Evolutionary conservation across 768 basidiomycete genomes (phyloP).

Genomic region (Lentinula edodes): DNA sequence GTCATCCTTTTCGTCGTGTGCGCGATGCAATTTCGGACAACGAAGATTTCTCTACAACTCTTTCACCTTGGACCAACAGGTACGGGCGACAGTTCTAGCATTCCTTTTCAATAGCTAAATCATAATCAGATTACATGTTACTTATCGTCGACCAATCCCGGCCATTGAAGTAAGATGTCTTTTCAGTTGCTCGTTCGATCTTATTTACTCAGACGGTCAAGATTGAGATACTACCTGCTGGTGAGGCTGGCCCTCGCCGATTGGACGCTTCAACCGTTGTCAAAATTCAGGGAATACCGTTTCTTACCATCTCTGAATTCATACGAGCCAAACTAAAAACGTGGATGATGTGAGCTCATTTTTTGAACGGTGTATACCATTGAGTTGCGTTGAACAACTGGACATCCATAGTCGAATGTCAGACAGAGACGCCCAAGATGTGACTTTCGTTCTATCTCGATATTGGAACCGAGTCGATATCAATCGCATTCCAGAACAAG

Average conservation of each 20-base stretch:
- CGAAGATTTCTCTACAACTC: slow-evolving; percentile 58
- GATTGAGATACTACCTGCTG: slow-evolving; percentile 82
- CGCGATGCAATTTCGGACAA: slow-evolving; percentile 67
- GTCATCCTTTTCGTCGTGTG: slow-evolving; percentile 75
- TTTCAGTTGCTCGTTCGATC: neutral
- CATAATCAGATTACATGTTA: slow-evolving; percentile 57
- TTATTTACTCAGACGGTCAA: slow-evolving; percentile 19
- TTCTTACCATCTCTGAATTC: slow-evolving; percentile 83
- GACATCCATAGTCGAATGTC: slow-evolving; percentile 48
- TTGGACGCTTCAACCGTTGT: slow-evolving; percentile 65
- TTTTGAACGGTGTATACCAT: slow-evolving; percentile 9
- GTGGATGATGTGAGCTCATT: slow-evolving; percentile 65
- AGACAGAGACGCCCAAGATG: slow-evolving; percentile 75
- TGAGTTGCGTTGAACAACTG: slow-evolving; percentile 9
- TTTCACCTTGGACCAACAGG: slow-evolving; percentile 88
- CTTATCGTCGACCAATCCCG: slow-evolving; percentile 72
- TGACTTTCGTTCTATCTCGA: slow-evolving; percentile 60
- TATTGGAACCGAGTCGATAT: slow-evolving; percentile 84
- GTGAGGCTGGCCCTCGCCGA: slow-evolving; percentile 74
- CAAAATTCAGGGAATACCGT: slow-evolving; percentile 66
- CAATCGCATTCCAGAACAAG: slow-evolving; percentile 80
- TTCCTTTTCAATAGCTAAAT: slow-evolving; percentile 3
- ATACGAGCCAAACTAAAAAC: slow-evolving; percentile 78
- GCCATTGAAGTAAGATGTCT: slow-evolving; percentile 58
- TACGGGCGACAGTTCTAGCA: slow-evolving; percentile 22